phyloP scores from a whole-genome alignment of 108 stramenopile genomes.

The Cyclotella atomus region DNA sequence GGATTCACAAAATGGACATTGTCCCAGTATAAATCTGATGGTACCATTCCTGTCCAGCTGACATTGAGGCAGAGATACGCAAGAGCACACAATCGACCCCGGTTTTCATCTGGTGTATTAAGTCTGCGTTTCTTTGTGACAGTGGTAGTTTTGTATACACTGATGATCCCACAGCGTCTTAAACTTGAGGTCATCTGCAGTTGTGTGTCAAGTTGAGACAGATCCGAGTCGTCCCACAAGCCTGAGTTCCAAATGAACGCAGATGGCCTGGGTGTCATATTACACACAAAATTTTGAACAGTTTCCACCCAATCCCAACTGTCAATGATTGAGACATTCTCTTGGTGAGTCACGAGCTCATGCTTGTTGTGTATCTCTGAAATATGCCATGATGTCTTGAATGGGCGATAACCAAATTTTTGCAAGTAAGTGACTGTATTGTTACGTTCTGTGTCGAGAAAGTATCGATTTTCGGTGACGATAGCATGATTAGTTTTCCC shows the following conservation, averaged over 20 bases:
- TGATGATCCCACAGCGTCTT: conserved; percentile 30
- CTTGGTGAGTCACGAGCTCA: not conserved
- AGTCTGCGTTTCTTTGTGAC: not conserved
- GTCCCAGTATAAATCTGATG: not conserved
- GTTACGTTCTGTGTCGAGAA: conserved; percentile 1
- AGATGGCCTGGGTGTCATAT: conserved; percentile 29
- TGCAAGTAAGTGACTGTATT: conserved; percentile 22
- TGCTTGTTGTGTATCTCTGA: conserved; percentile 17
- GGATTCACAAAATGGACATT: not conserved
- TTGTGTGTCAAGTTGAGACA: conserved; percentile 14
- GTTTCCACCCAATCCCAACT: conserved; percentile 16
- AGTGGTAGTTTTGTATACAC: conserved; percentile 44
- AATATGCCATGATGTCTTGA: conserved; percentile 3
- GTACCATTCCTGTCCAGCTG: conserved; percentile 5
- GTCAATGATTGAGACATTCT: not conserved
- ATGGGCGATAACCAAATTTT: conserved; percentile 29
- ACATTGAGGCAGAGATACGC: conserved; percentile 2
- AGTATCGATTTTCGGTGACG: conserved; percentile 41
- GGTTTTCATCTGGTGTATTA: not conserved
- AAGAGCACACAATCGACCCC: not conserved
- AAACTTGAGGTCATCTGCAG: conserved; percentile 7
- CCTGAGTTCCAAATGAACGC: conserved; percentile 37
- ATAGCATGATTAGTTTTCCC: not conserved
- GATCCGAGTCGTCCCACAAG: conserved; percentile 22
- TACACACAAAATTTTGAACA: conserved; percentile 21